Evolutionary conservation across 768 basidiomycete genomes (phyloP), one percentile per base, ranked within the genome.

Genomic region (Xerocomus brunneocitrinus): DNA sequence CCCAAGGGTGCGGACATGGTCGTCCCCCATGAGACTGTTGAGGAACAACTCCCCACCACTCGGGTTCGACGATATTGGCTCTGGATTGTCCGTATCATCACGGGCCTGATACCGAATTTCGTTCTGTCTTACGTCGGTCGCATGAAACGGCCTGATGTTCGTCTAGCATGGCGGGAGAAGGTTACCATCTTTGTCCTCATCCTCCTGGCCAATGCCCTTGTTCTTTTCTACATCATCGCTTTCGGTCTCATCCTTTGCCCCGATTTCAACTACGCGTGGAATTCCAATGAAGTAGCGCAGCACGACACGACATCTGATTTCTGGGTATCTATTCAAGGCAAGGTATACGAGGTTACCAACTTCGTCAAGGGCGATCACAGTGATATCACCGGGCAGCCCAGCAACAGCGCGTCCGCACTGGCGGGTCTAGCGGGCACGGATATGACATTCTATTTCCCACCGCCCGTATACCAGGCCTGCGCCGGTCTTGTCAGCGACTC

Each of bases 151-250:
- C 80, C 83, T 22, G 84, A 86, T 62, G 71, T 86, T 43, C 78
- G 80, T 47, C 75, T 85, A 41, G 84, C 84, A 0, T 86, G 85
- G 85, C 73, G 84, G 39, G 84, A 86, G 63, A 86, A 86, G 67
- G 59, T 85, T 48, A 78, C 84, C 6, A 85, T 86, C 58, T 85
- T 79, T 68, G 59, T 70, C 56, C 74, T 86, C 64, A 84, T 86
- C 64, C 57, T 79, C 52, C 52, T 79, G 32, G 62, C 76, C 49
- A 86, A 86, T 61, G 74, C 64, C 16, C 44, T 78, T 46, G 73
- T 86, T 54, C 65, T 86, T 58, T 86, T 86, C 72, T 85, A 83
- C 64, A 83, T 85, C 73, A 75, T 86, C 60, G 74, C 74, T 40
- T 85, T 86, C 61, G 84, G 84, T 34, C 55, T 68, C 24, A 69